Evolutionary conservation across 257 asterid species (phyloP).

Genomic region (Solanum ossicruentum): DNA sequence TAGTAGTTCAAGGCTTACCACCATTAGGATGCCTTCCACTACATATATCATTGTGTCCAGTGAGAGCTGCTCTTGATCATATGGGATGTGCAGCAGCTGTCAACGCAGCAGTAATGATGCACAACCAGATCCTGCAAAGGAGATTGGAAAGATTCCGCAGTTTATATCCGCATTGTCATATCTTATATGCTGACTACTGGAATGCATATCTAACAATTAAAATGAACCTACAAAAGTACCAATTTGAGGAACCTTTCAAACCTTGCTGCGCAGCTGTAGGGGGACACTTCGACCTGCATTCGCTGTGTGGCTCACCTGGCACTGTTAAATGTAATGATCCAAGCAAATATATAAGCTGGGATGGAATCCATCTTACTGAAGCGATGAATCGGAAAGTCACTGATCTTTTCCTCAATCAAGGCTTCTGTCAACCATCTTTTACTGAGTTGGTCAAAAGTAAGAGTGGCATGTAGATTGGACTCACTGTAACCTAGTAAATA

Average conservation of each 20-base stretch:
- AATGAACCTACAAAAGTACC: conserved; percentile 15
- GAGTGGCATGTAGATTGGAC: background rate
- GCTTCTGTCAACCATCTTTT: conserved; percentile 26
- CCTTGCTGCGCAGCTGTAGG: conserved; percentile 22
- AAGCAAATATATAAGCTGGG: conserved; percentile 19
- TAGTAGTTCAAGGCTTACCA: conserved; percentile 37
- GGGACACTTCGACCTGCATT: background rate
- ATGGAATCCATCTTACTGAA: conserved; percentile 29
- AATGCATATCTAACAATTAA: conserved; percentile 21
- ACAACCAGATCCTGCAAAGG: conserved; percentile 27
- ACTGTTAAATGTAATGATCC: conserved; percentile 21
- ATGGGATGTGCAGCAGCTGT: conserved; percentile 23
- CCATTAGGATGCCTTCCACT: conserved; percentile 42
- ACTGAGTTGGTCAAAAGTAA: conserved; percentile 14
- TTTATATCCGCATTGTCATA: conserved; percentile 8
- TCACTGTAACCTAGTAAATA: background rate
- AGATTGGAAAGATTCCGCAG: conserved; percentile 7
- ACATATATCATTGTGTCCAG: conserved; percentile 6
- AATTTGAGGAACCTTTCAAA: conserved; percentile 27
- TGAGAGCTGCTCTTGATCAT: conserved; percentile 1
- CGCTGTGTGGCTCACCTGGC: conserved; percentile 9
- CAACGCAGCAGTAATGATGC: conserved; percentile 18
- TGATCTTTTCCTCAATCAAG: conserved; percentile 27
- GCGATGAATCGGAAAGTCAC: conserved; percentile 24
- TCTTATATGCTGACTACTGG: conserved; percentile 31